phyloP scores from a whole-genome alignment of 257 asterid species.

The Solanum ossicruentum region DNA sequence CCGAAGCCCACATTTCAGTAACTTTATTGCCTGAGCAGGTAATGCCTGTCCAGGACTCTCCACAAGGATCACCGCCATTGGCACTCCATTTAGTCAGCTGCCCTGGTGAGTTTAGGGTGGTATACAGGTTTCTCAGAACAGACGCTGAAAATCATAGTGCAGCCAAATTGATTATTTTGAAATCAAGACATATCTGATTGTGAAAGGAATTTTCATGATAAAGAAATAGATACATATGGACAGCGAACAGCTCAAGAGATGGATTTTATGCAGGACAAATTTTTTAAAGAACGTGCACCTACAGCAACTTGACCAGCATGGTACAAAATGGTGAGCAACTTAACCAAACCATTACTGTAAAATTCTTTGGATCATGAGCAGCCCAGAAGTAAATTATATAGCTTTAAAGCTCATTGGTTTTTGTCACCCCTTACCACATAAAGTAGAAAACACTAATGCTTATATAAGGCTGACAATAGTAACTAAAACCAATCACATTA shows the following conservation, averaged over 20 bases:
- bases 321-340: neutral
- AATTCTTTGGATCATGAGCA: neutral
- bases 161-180: neutral
- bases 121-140: slow-evolving; percentile 38
- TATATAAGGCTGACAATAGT: neutral
- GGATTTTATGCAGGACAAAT: neutral
- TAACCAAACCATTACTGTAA: neutral
- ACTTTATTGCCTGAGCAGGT: slow-evolving; percentile 56
- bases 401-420: neutral
- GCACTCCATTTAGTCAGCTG: slow-evolving; percentile 55
- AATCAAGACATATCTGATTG: neutral
- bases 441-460: neutral
- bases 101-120: slow-evolving; percentile 54
- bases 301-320: neutral
- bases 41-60: slow-evolving; percentile 63
- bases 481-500: neutral
- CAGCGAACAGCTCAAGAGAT: neutral
- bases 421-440: neutral
- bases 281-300: neutral
- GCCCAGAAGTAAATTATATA: neutral
- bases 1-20: slow-evolving; percentile 46
- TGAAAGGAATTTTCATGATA: neutral
- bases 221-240: neutral
- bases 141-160: slow-evolving; percentile 26
- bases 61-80: slow-evolving; percentile 79